phyloP scores from a whole-genome alignment of 495 filamentous ascomycete species.

The Coniosporium apollinis region DNA sequence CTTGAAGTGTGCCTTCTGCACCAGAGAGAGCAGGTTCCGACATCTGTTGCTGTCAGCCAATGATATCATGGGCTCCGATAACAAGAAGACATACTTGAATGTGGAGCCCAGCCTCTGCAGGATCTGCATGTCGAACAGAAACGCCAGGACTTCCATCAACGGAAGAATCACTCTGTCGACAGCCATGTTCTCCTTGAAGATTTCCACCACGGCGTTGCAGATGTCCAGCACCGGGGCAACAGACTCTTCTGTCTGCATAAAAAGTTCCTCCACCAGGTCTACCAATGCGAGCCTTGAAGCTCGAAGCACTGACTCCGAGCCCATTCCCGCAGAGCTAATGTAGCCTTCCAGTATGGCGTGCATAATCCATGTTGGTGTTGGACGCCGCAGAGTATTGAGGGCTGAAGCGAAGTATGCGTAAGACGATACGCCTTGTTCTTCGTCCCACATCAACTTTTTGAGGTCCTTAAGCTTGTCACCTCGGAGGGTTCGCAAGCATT shows the following conservation, averaged over 20 bases:
- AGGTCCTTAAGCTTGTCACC: too few relatives aligned
- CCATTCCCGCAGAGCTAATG: conserved; percentile 66
- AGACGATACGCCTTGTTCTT: conserved; percentile 16
- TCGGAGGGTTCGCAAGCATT: too few relatives aligned
- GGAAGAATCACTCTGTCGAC: conserved; percentile 54
- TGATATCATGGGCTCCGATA: conserved; percentile 1
- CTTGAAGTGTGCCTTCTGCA: conserved; percentile 69
- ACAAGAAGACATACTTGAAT: conserved; percentile 14
- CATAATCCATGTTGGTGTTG: conserved; percentile 11
- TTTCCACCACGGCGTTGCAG: conserved; percentile 25
- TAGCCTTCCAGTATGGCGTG: conserved; percentile 50
- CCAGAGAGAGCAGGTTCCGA: conserved; percentile 44
- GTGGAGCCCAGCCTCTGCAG: conserved; percentile 16
- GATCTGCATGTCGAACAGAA: conserved; percentile 46
- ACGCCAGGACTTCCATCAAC: conserved; percentile 55
- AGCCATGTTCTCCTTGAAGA: conserved; percentile 30
- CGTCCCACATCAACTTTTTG: too few relatives aligned
- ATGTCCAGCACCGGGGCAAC: conserved; percentile 19
- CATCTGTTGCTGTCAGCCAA: conserved; percentile 20
- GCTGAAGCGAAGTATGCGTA: conserved; percentile 17
- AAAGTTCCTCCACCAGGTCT: conserved; percentile 14
- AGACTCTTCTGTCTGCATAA: conserved; percentile 21
- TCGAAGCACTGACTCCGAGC: conserved; percentile 65
- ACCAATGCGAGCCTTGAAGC: conserved; percentile 55
- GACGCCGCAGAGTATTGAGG: conserved; percentile 17